Conservation (phyloP, 2,329 filamentous ascomycete genomes). For the Didymella exigua region DNA sequence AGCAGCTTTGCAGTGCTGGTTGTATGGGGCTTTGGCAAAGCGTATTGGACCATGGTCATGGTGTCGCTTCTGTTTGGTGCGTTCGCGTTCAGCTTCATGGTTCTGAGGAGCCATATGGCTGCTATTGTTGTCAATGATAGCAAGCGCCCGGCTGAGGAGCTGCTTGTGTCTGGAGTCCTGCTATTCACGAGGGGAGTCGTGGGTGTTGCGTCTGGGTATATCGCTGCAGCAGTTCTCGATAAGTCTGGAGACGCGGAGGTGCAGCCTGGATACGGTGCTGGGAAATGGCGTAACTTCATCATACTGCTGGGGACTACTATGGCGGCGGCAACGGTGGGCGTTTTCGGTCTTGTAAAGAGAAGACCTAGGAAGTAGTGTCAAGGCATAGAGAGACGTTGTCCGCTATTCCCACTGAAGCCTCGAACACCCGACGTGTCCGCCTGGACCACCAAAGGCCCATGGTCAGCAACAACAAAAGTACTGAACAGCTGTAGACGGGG, state of each 20-base stretch:
- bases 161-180: neutral
- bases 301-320: neutral
- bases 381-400: neutral
- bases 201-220: neutral
- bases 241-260: neutral
- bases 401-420: no score
- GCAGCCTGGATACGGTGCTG: neutral
- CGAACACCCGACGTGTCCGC: no score
- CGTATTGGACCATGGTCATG: neutral
- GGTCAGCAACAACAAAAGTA: no score
- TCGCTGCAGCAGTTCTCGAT: neutral
- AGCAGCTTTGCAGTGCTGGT: neutral
- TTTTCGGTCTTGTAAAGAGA: neutral
- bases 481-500: no score
- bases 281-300: neutral
- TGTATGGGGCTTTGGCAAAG: neutral
- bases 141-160: neutral
- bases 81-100: slow-evolving; percentile 1
- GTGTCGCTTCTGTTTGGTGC: neutral
- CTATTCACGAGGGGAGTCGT: neutral
- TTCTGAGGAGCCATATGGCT: slow-evolving; percentile 1
- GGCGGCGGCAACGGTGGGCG: neutral
- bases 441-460: no score
- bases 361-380: neutral
- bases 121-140: neutral